Conservation (phyloP, 805 yeast genomes). For the Lachancea thermotolerans region DNA sequence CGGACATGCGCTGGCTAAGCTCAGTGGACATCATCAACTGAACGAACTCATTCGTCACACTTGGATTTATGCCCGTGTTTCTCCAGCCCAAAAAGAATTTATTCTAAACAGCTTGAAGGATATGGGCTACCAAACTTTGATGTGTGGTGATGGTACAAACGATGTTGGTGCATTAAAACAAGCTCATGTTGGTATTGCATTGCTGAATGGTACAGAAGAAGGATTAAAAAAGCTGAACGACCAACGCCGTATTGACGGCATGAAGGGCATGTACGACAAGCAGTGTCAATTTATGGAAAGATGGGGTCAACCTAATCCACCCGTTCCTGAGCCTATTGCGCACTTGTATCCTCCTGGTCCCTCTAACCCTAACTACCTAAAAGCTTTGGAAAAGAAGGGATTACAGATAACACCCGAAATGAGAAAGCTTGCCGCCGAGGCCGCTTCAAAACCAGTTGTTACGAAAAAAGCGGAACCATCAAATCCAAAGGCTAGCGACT, state of each 20-base stretch:
- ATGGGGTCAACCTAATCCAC: constrained; percentile 82
- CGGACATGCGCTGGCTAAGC: constrained; percentile 75
- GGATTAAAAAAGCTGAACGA: constrained; percentile 86
- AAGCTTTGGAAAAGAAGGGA: constrained; percentile 81
- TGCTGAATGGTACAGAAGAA: constrained; percentile 93
- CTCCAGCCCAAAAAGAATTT: constrained; percentile 92
- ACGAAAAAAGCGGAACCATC: constrained; percentile 11
- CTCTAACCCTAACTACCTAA: constrained; percentile 76
- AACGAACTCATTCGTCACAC: constrained; percentile 73
- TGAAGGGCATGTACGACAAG: constrained; percentile 67
- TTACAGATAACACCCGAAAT: constrained; percentile 70
- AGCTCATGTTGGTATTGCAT: constrained; percentile 97
- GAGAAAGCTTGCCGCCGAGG: constrained; percentile 51
- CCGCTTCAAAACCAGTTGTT: constrained; percentile 34
- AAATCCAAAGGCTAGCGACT: constrained; percentile 38
- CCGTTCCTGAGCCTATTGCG: constrained; percentile 81
- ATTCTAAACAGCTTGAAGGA: constrained; percentile 76
- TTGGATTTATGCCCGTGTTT: constrained; percentile 97
- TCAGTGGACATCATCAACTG: constrained; percentile 63
- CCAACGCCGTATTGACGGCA: constrained; percentile 57
- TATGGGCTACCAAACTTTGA: constrained; percentile 85
- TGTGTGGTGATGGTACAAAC: constrained; percentile 99
- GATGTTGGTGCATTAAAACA: constrained; percentile 99
- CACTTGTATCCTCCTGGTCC: constrained; percentile 97
- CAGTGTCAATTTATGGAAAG: constrained; percentile 70